Evolutionary conservation across 441 rosid species (phyloP).

Genomic region (Cnidoscolus chayamansa): DNA sequence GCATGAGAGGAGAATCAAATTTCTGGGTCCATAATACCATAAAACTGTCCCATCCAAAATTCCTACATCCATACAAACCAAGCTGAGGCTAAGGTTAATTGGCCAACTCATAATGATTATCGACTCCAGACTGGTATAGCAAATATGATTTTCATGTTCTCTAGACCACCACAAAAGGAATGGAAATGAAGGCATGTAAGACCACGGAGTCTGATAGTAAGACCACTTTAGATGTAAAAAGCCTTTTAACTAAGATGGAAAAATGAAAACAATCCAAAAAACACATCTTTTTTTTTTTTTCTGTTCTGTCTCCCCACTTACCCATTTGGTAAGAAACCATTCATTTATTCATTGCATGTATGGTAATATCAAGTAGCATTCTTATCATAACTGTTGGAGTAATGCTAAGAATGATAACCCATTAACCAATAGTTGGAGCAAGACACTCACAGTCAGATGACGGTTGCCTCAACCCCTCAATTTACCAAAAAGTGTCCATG

Average conservation of each 20-base stretch:
- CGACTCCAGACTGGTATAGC: neutral
- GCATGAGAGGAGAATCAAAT: neutral
- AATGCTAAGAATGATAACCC: neutral
- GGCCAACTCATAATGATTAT: no score
- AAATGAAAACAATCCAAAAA: neutral
- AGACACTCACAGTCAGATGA: neutral
- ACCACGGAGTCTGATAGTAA: neutral
- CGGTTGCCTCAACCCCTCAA: neutral
- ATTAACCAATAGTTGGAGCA: neutral
- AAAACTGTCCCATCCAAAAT: neutral
- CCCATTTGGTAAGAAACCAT: neutral
- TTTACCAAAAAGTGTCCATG: neutral
- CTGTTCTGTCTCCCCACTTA: neutral
- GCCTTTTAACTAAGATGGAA: neutral
- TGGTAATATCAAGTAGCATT: neutral
- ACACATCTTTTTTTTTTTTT: neutral
- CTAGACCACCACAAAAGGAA: neutral
- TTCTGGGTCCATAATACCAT: neutral
- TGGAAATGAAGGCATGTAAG: neutral
- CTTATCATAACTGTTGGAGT: neutral
- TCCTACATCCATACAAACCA: neutral
- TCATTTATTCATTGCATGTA: neutral
- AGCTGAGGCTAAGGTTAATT: neutral
- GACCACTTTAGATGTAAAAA: neutral
- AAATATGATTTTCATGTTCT: neutral